These are phyloP conservation scores for Hyphopichia pseudoburtonii DNA, from an alignment of 1,139 yeast genomes.

Conservation along the genomic window DNA sequence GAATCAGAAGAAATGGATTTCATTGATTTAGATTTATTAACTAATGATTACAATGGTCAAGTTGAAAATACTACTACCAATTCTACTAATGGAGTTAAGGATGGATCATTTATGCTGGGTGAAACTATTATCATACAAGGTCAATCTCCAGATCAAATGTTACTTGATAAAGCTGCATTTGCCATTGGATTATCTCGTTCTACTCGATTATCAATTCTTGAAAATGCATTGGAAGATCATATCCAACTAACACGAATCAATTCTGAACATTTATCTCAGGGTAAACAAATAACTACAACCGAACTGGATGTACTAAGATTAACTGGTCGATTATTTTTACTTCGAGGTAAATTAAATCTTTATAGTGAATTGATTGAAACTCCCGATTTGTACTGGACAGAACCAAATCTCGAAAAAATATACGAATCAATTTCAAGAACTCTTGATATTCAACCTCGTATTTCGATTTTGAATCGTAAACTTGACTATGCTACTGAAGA, in stretches of 20 bases:
- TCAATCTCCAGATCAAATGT: constrained; percentile 38
- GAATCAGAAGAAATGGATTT: constrained; percentile 90
- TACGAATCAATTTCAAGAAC: constrained; percentile 69
- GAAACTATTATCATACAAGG: constrained; percentile 70
- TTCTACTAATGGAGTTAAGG: not conserved
- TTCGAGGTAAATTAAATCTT: constrained; percentile 78
- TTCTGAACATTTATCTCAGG: constrained; percentile 66
- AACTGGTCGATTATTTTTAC: constrained; percentile 71
- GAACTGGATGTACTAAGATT: constrained; percentile 65
- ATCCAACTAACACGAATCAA: constrained; percentile 60
- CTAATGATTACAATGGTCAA: too few relatives aligned
- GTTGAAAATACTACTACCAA: not conserved
- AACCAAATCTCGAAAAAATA: constrained; percentile 75
- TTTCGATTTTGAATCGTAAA: constrained; percentile 76
- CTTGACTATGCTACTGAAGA: constrained; percentile 90
- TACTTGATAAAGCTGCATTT: constrained; percentile 83
- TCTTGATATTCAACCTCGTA: constrained; percentile 75
- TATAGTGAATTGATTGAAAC: constrained; percentile 91
- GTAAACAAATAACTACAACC: constrained; percentile 53
- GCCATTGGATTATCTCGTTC: constrained; percentile 86
- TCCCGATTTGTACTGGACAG: constrained; percentile 92
- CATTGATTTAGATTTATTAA: constrained; percentile 48
- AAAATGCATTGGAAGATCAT: constrained; percentile 67
- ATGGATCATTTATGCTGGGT: constrained; percentile 56
- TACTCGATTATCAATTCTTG: constrained; percentile 79